Evolutionary conservation across 2,329 filamentous ascomycete genomes (phyloP), one percentile per base, ranked within the genome.

Genomic region (Colletotrichum incanum): DNA sequence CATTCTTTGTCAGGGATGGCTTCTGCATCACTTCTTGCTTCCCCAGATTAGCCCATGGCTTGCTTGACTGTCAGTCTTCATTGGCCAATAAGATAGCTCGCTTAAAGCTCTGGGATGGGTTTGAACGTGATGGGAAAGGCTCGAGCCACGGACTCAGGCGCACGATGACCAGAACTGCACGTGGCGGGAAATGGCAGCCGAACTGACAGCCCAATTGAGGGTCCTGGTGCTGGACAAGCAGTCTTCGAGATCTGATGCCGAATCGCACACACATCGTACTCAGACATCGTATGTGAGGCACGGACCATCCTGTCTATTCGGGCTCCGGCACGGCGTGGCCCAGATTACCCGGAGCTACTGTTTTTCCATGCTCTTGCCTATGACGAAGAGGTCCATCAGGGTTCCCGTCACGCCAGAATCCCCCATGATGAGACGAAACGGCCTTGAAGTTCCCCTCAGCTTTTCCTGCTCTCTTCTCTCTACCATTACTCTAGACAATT

Each of bases 341-440:
- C 64, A 18, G 45, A 6, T n/a, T 4, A 14, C 20, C 45, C 58
- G 69, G 69, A 69, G 45, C 65, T 64, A 23, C 23, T 61, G 69
- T 72, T 72, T 72, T 72, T 72, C 69, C 69, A 59, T 0, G 14
- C 49, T 50, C 58, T 58, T 39, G 43, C 31, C n/a, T 12, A 63
- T n/a, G 60, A 63, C 31, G 45, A 55, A 49, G 28, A 47, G 41
- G 65, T 47, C 69, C 70, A 72, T 72, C 70, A 72, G 59, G 70
- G 70, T 72, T 31, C 65, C 52, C 54, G 52, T 72, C 65, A 64
- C 69, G 65, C 65, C 34, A 69, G 65, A 69, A 64, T 18, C 56
- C 52, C 59, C 52, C 52, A n/a, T 60, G 52, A 71, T 63, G 69
- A 72, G 65, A 69, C 69, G 65, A 72, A 72, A 43, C 59, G 39